These are phyloP conservation scores for Nothophaeocryptopus gaeumannii DNA, from an alignment of 2,329 filamentous ascomycete species.

Conservation along the genomic window DNA sequence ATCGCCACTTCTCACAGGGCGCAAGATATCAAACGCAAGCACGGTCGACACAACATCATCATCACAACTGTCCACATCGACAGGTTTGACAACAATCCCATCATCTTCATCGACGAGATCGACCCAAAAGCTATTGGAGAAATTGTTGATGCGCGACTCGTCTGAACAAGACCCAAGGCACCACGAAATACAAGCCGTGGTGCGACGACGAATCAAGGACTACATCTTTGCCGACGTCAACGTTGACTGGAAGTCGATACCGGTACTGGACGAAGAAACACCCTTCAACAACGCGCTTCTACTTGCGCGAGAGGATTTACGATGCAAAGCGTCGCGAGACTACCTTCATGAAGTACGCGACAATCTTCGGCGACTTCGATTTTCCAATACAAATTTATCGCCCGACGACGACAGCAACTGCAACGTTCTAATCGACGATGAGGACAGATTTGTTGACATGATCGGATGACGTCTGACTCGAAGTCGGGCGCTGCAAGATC, in stretches of 20 bases:
- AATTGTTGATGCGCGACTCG: slow-evolving; percentile 11
- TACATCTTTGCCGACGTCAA: slow-evolving; percentile 18
- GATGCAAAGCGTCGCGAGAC: slow-evolving; percentile 20
- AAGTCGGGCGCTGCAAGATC: too few relatives aligned
- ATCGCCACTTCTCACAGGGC: slow-evolving; percentile 3
- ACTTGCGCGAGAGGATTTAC: slow-evolving; percentile 15
- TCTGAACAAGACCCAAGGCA: slow-evolving; percentile 5
- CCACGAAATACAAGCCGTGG: slow-evolving; percentile 7
- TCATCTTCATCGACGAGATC: not conserved
- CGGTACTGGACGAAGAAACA: slow-evolving; percentile 20
- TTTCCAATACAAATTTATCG: not conserved
- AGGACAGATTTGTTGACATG: slow-evolving; percentile 24
- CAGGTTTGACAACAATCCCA: too few relatives aligned
- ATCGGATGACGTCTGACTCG: slow-evolving; percentile 18
- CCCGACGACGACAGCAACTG: not conserved
- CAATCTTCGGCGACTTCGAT: slow-evolving; percentile 8
- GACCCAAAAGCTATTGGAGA: not conserved
- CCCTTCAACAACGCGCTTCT: slow-evolving; percentile 16
- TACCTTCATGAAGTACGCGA: slow-evolving; percentile 17
- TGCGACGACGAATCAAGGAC: slow-evolving; percentile 16
- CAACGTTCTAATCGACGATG: slow-evolving; percentile 16
- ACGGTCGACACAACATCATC: not conserved
- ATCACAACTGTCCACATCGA: not conserved
- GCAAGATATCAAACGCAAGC: too few relatives aligned
- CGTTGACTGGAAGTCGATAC: slow-evolving; percentile 26